Conservation (phyloP, 1,284 basidiomycete genomes). For the Cutaneotrichosporon dermatis region DNA sequence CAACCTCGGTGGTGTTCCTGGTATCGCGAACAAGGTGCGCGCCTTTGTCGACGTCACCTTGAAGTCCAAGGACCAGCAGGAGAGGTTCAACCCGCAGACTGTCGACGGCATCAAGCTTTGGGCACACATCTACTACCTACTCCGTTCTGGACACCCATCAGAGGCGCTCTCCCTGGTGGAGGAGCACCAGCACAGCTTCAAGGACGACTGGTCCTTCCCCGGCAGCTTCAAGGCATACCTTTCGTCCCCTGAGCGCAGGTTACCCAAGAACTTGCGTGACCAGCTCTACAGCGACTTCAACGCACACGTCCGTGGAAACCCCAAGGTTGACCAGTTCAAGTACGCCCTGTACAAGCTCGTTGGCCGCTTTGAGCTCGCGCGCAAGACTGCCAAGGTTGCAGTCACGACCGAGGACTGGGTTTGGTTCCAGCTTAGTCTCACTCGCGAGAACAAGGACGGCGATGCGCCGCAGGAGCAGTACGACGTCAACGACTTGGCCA, state of each 20-base stretch:
- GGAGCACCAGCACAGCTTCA: constrained; percentile 68
- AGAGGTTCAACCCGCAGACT: constrained; percentile 71
- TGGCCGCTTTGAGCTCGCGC: constrained; percentile 80
- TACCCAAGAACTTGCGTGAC: constrained; percentile 75
- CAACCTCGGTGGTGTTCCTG: constrained; percentile 84
- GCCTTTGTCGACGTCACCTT: constrained; percentile 71
- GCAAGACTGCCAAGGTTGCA: constrained; percentile 80
- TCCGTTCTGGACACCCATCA: constrained; percentile 74
- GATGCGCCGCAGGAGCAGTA: constrained; percentile 56
- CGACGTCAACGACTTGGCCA: constrained; percentile 72
- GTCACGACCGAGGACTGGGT: constrained; percentile 96
- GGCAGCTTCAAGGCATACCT: constrained; percentile 80
- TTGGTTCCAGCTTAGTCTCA: constrained; percentile 89
- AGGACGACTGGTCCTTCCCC: constrained; percentile 79
- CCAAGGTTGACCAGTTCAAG: constrained; percentile 84
- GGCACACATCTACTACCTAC: constrained; percentile 86
- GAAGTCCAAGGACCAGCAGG: constrained; percentile 62
- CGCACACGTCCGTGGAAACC: constrained; percentile 80
- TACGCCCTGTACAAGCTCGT: constrained; percentile 92
- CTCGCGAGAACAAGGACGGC: constrained; percentile 61
- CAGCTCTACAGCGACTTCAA: constrained; percentile 86
- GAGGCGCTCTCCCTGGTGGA: constrained; percentile 77
- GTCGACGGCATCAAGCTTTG: constrained; percentile 82
- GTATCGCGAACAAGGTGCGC: constrained; percentile 79
- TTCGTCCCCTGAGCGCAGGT: constrained; percentile 70